These are phyloP conservation scores for Nemania sp. DNA, from an alignment of 2,329 filamentous ascomycete genomes.

Conservation along the genomic window DNA sequence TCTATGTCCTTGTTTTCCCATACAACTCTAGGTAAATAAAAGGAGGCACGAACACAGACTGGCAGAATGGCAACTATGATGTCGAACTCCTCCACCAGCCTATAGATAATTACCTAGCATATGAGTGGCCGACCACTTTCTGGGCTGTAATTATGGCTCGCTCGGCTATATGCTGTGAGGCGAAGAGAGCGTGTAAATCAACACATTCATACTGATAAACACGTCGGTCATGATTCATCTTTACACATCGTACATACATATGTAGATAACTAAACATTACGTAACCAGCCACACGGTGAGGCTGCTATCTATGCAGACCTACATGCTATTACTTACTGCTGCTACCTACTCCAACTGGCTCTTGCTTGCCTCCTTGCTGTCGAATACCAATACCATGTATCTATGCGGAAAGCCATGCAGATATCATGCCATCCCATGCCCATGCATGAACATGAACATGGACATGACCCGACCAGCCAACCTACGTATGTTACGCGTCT, in stretches of 20 bases:
- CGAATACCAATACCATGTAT: constrained; percentile 8
- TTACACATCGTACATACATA: constrained; percentile 3
- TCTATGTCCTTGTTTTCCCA: no score
- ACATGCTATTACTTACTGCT: not conserved
- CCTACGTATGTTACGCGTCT: not conserved
- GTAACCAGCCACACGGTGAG: constrained; percentile 8
- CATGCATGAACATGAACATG: constrained; percentile 4
- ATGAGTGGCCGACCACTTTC: not conserved
- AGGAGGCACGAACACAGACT: not conserved
- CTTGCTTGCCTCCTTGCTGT: constrained; percentile 1
- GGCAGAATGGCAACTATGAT: not conserved
- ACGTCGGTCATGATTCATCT: constrained; percentile 20
- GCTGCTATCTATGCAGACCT: constrained; percentile 4
- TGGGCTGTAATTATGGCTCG: not conserved
- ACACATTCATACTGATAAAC: constrained; percentile 10
- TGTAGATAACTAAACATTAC: not conserved
- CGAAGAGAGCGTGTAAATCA: constrained; percentile 11
- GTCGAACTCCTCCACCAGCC: not conserved
- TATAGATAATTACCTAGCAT: constrained; percentile 4
- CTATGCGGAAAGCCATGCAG: constrained; percentile 14
- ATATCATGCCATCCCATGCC: not conserved
- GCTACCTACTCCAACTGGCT: constrained; percentile 13
- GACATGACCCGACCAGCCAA: not conserved
- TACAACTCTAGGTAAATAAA: not conserved
- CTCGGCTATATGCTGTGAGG: constrained; percentile 14